Base-by-base conservation (phyloP, 2,329 filamentous ascomycete species). In the Colletotrichum echinochloae region DNA sequence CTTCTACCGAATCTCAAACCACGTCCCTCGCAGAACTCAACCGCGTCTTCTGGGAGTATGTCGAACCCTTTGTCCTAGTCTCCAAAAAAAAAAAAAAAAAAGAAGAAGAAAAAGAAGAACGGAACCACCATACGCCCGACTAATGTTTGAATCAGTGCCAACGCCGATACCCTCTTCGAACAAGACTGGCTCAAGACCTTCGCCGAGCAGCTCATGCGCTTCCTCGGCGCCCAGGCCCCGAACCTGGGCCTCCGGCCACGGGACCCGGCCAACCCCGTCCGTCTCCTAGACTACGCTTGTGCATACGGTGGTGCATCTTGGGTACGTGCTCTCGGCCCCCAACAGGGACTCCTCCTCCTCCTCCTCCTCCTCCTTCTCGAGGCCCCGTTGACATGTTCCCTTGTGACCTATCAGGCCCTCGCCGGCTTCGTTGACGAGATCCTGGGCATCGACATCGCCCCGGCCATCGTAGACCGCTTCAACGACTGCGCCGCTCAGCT, bases 381-480 rank as follows among this genome's bases (percentile, higher is more conserved):
- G 41, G n/a, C 41, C n/a, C 41, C 2, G 41, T n/a, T 44, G 41
- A 44, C 41, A 44, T 44, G n/a, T 8, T 9, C 20, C 41, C 28
- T n/a, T 23, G 9, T 54, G 18, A 23, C 9, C 9, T 14, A 1
- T 11, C 8, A 81, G 80, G 78, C 80, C 0, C 72, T 82, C 9
- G 72, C 74, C 7, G 73, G 78, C 0, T 78, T 75, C n/a, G 73
- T 80, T 26, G 74, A 76, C 2, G 72, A 60, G 2, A 74, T 79
- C 12, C 76, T 77, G 48, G 80, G 80, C 9, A 76, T 82, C 33
- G 80, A 82, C 60, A 76, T 82, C 30, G 80, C 81, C 0, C 72
- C 76, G 0, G 73, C 73, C 23, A 81, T 81, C 75, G 76, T 76
- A 6, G 68, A 74, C 2, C 74, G 77, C 63, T 82, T 79, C 73